Evolutionary conservation across 352 stramenopile genomes (phyloP).

Genomic region (Phytophthora nicotianae): DNA sequence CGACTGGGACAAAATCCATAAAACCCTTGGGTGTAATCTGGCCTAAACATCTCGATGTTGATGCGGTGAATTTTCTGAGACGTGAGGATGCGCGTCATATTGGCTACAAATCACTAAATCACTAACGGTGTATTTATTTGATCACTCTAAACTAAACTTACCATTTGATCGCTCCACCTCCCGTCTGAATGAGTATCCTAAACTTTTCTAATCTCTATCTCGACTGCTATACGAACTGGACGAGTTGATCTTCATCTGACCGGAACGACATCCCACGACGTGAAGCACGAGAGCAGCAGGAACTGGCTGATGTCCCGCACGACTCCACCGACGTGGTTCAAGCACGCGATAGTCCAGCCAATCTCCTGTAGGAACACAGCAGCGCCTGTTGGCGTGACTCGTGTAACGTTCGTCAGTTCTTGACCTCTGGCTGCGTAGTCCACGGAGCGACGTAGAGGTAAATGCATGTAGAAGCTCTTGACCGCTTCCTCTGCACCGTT

Average conservation of each 20-base stretch:
- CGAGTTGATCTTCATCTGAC: slow-evolving; percentile 5
- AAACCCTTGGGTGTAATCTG: background rate
- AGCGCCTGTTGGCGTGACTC: slow-evolving; percentile 20
- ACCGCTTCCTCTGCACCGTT: slow-evolving; percentile 83
- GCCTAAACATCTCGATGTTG: background rate
- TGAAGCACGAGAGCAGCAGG: slow-evolving; percentile 39
- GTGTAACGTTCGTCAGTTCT: slow-evolving; percentile 22
- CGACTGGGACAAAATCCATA: background rate
- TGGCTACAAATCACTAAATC: slow-evolving; percentile 1
- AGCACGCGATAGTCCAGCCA: slow-evolving; percentile 30
- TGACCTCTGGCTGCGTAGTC: slow-evolving; percentile 39
- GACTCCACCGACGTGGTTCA: slow-evolving; percentile 37
- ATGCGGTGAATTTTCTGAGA: slow-evolving; percentile 8
- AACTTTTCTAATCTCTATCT: too few relatives aligned
- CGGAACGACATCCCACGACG: slow-evolving; percentile 33
- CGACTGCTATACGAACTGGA: too few relatives aligned
- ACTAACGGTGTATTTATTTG: background rate
- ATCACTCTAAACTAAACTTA: slow-evolving; percentile 6
- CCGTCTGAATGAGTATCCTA: too few relatives aligned
- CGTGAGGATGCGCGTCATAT: slow-evolving; percentile 7
- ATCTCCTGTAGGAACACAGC: slow-evolving; percentile 30
- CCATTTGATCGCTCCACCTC: too few relatives aligned
- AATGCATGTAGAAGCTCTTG: slow-evolving; percentile 79
- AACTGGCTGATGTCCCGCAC: slow-evolving; percentile 41
- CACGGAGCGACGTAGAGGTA: slow-evolving; percentile 66